Evolutionary conservation across 306 rosid genomes (phyloP), one percentile per base, ranked within the genome.

Genomic region (Fagus sylvatica): DNA sequence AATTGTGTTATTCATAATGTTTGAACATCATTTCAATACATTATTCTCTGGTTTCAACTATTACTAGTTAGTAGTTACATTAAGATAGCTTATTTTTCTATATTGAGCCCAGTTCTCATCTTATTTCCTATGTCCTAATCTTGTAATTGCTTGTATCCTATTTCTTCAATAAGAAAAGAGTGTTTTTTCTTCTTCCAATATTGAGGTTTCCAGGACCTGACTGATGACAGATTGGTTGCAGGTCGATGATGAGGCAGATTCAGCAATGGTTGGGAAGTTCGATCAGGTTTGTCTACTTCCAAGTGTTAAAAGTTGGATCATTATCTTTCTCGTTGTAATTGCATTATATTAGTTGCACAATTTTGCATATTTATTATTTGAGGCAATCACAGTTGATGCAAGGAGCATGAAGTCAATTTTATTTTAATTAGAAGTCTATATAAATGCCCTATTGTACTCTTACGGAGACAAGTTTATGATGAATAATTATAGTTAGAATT

Each of bases 241-340:
- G 95, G 87, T 86, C 49, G 67, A 81, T 48, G 88, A 86, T 70
- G 92, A 79, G 73, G 92, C 89, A 74, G 88, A 88, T 81, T 86
- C 88, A 64, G 80, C 86, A 37, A 53, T 17, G 60, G 69, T 9
- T 71, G 79, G 69, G 74, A 79, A 71, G 71, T 54, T 40, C 56
- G 68, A 69, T 48, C 78, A 79, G 82, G 89, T 90, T 55, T 74
- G 83, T 16, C 42, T 55, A 19, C 75, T 62, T 88, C 28, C 1
- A 73, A 76, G 65, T 10, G 65, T 66, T 76, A 40, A 17, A 32
- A 64, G 28, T 33, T 19, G 2, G 55, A 5, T 53, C 9, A 17
- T 2, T 41, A 3, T 39, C 40, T 53, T n/a, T 64, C 28, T 79
- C 4, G 22, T 61, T 75, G 39, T 34, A n/a, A 13, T 69, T 13